These are phyloP conservation scores for Wickerhamomyces chambardii DNA, from an alignment of 805 yeast species.

Conservation along the genomic window DNA sequence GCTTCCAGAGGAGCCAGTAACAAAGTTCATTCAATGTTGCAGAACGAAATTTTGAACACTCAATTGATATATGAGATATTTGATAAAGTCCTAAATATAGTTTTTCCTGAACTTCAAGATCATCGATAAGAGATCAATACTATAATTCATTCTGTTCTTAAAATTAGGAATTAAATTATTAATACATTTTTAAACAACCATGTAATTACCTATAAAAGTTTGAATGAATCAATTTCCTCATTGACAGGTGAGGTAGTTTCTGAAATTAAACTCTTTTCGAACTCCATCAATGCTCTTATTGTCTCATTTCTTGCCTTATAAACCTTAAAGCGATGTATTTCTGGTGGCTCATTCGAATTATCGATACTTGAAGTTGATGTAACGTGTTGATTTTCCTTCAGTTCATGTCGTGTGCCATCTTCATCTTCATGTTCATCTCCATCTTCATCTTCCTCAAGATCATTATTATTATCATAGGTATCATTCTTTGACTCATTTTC, in stretches of 20 bases:
- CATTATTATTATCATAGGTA: too few relatives aligned
- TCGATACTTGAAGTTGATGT: not conserved
- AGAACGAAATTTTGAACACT: slow-evolving; percentile 61
- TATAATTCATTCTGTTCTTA: not conserved
- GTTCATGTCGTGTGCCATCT: not conserved
- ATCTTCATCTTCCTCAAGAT: not conserved
- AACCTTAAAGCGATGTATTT: too few relatives aligned
- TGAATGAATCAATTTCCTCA: too few relatives aligned
- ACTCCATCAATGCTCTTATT: too few relatives aligned
- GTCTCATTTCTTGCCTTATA: too few relatives aligned
- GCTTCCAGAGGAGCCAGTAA: slow-evolving; percentile 57
- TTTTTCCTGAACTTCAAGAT: slow-evolving; percentile 12
- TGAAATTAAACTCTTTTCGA: too few relatives aligned
- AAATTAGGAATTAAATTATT: not conserved
- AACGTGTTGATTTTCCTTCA: not conserved
- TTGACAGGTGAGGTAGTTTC: too few relatives aligned
- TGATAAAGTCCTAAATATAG: slow-evolving; percentile 44
- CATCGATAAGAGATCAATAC: not conserved
- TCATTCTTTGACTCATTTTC: not conserved
- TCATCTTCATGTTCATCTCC: not conserved
- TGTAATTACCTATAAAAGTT: too few relatives aligned
- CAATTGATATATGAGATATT: slow-evolving; percentile 51
- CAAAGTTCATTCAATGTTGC: slow-evolving; percentile 56
- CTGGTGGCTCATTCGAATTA: not conserved
- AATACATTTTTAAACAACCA: too few relatives aligned